Percentiles rank a stretch among this genome's conserved stretches.
These are phyloP conservation scores for Graphiopsis chlorocephala DNA, from an alignment of 2,329 filamentous ascomycete genomes.

Conservation along the genomic window DNA sequence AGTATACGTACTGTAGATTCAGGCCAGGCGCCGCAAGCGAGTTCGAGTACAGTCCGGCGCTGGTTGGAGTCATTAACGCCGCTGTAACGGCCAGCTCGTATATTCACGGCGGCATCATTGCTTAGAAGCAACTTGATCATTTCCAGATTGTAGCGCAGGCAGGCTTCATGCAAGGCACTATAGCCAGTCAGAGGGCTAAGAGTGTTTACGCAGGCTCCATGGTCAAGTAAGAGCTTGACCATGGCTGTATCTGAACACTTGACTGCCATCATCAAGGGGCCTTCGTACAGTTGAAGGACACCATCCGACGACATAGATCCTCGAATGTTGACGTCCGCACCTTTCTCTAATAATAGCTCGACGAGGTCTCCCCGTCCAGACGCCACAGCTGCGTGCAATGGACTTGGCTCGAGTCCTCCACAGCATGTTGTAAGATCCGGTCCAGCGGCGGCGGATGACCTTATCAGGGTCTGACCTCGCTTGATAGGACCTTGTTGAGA, in stretches of 20 bases:
- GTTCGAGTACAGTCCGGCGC: neutral
- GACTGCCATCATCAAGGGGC: neutral
- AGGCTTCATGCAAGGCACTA: neutral
- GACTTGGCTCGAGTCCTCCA: neutral
- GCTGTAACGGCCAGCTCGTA: neutral
- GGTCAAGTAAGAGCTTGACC: neutral
- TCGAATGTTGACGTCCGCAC: neutral
- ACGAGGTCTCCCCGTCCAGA: neutral
- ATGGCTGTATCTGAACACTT: too few relatives aligned
- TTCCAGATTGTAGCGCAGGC: neutral
- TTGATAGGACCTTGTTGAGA: too few relatives aligned
- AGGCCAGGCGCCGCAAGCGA: too few relatives aligned
- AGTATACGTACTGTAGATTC: too few relatives aligned
- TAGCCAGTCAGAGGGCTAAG: neutral
- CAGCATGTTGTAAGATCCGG: neutral
- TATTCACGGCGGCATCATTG: neutral
- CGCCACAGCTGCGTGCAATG: neutral
- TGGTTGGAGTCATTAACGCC: too few relatives aligned
- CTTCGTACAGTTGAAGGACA: neutral
- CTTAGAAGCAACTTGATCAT: neutral
- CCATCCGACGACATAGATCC: neutral
- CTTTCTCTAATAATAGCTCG: neutral
- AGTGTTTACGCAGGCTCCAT: neutral
- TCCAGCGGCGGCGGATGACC: neutral
- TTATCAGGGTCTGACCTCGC: neutral